These are phyloP conservation scores for Moesziomyces sp. DNA, from an alignment of 1,284 basidiomycete species.

Conservation along the genomic window DNA sequence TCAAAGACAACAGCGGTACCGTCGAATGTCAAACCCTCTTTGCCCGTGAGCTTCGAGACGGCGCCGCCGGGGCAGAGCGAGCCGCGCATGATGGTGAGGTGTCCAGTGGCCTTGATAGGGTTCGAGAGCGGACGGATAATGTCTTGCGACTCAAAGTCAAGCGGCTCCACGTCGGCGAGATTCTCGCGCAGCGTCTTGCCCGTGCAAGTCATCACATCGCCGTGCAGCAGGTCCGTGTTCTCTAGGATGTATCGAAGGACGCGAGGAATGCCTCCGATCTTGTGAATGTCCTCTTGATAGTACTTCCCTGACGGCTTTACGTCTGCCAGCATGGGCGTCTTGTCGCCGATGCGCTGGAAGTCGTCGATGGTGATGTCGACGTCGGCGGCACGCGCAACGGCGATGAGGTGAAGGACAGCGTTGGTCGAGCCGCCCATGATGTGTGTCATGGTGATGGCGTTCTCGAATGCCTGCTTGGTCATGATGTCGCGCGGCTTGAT, in stretches of 20 bases:
- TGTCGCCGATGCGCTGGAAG: constrained; percentile 76
- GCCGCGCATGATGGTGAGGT: constrained; percentile 87
- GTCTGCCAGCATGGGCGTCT: constrained; percentile 86
- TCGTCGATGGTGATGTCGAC: constrained; percentile 84
- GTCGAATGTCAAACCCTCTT: constrained; percentile 89
- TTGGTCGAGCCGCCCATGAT: constrained; percentile 84
- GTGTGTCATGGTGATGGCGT: constrained; percentile 81
- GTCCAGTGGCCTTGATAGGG: constrained; percentile 88
- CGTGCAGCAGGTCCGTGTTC: constrained; percentile 78
- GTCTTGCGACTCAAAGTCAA: constrained; percentile 74
- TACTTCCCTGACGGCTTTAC: constrained; percentile 76
- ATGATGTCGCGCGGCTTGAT: constrained; percentile 94
- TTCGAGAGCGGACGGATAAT: constrained; percentile 84
- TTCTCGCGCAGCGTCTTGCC: constrained; percentile 88
- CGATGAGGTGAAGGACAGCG: constrained; percentile 88
- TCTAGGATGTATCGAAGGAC: constrained; percentile 80
- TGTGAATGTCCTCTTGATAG: constrained; percentile 88
- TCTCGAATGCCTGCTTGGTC: constrained; percentile 94
- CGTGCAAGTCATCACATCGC: constrained; percentile 86
- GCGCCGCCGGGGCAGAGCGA: constrained; percentile 89
- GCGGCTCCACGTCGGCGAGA: constrained; percentile 80
- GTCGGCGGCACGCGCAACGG: constrained; percentile 87
- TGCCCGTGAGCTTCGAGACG: constrained; percentile 95
- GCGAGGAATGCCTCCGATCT: constrained; percentile 69
- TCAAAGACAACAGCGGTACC: constrained; percentile 77